Conservation (phyloP, 306 rosid genomes). For the Vigna radiata region DNA sequence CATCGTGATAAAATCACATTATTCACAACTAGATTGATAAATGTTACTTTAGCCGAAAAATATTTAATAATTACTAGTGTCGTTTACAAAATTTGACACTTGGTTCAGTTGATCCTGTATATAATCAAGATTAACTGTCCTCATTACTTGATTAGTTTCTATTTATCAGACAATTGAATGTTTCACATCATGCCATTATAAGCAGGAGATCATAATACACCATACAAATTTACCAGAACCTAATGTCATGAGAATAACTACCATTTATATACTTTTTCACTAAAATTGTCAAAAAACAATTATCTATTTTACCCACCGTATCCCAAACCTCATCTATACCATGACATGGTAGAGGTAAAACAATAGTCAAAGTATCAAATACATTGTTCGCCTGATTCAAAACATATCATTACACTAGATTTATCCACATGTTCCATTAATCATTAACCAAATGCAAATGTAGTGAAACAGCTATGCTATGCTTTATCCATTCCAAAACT, state of each 20-base stretch:
- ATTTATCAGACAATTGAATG: not conserved
- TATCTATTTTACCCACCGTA: not conserved
- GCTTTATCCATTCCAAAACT: not conserved
- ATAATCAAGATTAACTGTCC: not conserved
- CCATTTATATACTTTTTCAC: not conserved
- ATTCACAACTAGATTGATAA: not conserved
- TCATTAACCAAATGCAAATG: slow-evolving; percentile 14
- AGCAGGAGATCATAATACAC: not conserved
- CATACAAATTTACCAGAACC: not conserved
- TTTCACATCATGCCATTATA: not conserved
- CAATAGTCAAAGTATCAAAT: not conserved
- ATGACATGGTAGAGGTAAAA: not conserved
- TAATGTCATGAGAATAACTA: not conserved
- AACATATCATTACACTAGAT: slow-evolving; percentile 13
- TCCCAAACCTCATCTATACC: slow-evolving; percentile 9
- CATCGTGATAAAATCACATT: not conserved
- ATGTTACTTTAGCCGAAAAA: not conserved
- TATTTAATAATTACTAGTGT: not conserved
- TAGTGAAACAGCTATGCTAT: slow-evolving; percentile 7
- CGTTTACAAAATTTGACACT: not conserved
- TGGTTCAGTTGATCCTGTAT: not conserved
- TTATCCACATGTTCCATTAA: not conserved
- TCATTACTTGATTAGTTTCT: not conserved
- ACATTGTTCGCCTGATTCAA: not conserved
- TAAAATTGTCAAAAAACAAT: not conserved